Evolutionary conservation across 176 grass and related monocot genomes (phyloP), one percentile per base, ranked within the genome.

Genomic region (Eragrostis nindensis): DNA sequence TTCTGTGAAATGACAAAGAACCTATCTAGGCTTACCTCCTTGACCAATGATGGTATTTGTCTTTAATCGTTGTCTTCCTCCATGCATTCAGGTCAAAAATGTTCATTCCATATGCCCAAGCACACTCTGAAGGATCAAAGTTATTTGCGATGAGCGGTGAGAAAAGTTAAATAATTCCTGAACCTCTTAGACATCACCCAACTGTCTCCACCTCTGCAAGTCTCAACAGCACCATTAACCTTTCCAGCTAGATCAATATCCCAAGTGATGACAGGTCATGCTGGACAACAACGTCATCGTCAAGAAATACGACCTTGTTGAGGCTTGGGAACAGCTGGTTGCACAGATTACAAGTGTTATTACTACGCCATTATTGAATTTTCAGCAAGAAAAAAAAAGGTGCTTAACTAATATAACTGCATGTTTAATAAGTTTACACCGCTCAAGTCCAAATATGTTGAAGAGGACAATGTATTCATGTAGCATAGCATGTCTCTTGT

Each of bases 101-200:
- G 79, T 98, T 98, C 95, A 98, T 95, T 69, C 95, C 95, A 32
- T 93, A 98, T 4, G 95, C 95, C 95, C 95, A 98, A 48, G 95
- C 95, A 92, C 95, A 98, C 32, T 98, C 95, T 54, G 73, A 59
- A 68, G 92, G 87, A 66, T 98, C 88, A 26, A 98, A 98, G 60
- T 87, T 95, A 68, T 87, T 92, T 19, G 77, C 82, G 22, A 98
- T 89, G 74, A 95, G 83, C 16, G 95, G 64, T 98, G 95, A 24
- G 95, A 91, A 66, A 98, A 98, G 75, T 98, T 98, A 98, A 98
- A 80, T 95, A 98, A 92, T 94, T 98, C 68, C 86, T 94, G 81
- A 98, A 98, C 67, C 18, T 85, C 76, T 95, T 98, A 27, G 92
- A 92, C 95, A 98, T 98, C 72, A 98, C 95, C 95, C 92, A 93